Conservation (phyloP, 1,284 basidiomycete genomes). For the Sanguinoderma infundibulare region DNA sequence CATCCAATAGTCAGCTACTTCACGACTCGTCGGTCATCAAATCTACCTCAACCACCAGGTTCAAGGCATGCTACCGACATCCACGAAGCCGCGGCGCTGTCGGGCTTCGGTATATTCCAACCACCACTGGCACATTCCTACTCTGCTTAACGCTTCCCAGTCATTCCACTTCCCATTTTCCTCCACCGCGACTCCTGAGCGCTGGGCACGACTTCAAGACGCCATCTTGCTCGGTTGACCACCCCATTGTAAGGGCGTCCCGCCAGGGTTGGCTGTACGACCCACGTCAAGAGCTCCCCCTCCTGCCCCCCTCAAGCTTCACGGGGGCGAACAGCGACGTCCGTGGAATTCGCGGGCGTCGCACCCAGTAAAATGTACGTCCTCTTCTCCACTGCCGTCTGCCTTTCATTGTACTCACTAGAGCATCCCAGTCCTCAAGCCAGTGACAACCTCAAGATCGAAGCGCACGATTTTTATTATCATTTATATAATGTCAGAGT, state of each 20-base stretch:
- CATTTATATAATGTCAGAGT: not conserved
- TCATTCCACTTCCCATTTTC: too few relatives aligned
- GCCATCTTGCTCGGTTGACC: not conserved
- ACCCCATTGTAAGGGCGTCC: not conserved
- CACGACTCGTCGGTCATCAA: too few relatives aligned
- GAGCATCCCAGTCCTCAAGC: not conserved
- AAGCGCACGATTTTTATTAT: not conserved
- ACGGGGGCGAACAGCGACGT: not conserved
- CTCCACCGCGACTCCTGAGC: too few relatives aligned
- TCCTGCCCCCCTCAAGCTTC: too few relatives aligned
- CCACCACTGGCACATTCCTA: too few relatives aligned
- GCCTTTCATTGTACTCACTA: not conserved
- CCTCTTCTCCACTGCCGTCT: not conserved
- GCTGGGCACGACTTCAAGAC: not conserved
- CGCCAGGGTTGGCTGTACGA: not conserved
- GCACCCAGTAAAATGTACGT: not conserved
- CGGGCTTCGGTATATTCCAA: too few relatives aligned
- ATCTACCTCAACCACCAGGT: too few relatives aligned
- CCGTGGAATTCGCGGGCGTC: not conserved
- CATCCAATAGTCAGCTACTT: too few relatives aligned
- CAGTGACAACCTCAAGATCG: not conserved
- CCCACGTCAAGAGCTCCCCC: not conserved
- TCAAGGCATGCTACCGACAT: too few relatives aligned
- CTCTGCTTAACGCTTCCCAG: too few relatives aligned
- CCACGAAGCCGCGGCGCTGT: too few relatives aligned